A percentile compares a stretch with the other conserved stretches of the same genome.
phyloP scores from a whole-genome alignment of 352 stramenopile species.

The Achlya hypogyna region DNA sequence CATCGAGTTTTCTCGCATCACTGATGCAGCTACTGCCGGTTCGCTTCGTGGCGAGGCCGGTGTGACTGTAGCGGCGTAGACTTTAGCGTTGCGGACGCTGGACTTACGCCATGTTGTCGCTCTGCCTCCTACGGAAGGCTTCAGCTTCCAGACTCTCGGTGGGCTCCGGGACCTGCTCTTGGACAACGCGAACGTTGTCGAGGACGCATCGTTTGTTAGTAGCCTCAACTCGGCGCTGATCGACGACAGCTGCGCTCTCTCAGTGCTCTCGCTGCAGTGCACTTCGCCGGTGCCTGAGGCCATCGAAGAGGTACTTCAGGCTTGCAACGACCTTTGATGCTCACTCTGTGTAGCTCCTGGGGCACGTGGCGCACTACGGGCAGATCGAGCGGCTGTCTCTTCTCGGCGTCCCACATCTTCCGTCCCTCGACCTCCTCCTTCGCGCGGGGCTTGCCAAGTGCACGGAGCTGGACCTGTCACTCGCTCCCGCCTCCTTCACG shows the following conservation, averaged over 20 bases:
- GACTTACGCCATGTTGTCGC: background rate
- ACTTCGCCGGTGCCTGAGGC: background rate
- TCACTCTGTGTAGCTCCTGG: background rate
- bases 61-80: no score
- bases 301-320: background rate
- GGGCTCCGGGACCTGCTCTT: slow-evolving; percentile 4
- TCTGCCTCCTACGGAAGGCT: background rate
- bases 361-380: background rate
- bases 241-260: background rate
- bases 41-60: no score
- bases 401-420: background rate
- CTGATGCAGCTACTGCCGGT: no score
- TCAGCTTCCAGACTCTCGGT: background rate
- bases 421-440: background rate
- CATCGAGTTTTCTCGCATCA: no score
- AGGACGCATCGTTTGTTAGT: background rate
- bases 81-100: background rate
- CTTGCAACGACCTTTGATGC: background rate
- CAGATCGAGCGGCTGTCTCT: background rate
- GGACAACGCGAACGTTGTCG: background rate
- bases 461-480: background rate
- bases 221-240: background rate
- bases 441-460: background rate
- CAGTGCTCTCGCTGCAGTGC: background rate
- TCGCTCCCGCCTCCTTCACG: background rate